Base-by-base conservation (phyloP, 2,329 filamentous ascomycete species). In the Neofusicoccum cordaticola region DNA sequence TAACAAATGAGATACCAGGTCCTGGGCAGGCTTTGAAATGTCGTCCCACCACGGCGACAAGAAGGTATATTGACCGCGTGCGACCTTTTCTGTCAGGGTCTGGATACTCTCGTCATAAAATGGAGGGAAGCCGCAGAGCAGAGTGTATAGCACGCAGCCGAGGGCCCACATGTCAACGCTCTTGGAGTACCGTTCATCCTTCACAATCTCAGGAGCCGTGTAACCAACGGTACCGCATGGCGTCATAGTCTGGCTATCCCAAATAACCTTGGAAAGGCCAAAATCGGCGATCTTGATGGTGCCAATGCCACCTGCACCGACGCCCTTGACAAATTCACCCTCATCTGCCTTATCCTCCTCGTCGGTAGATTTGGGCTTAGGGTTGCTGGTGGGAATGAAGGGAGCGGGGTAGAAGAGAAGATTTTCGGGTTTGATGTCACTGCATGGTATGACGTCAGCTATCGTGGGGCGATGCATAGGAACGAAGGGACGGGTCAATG, bases 101-200 rank as follows among this genome's bases (percentile, higher is more conserved):
- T 97, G 93, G 70, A 99, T 98, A 73, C 92, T 97, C 80, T 99
- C 95, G 71, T 99, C 95, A 77, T 99, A 97, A 79, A 99, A 99
- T 2, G 95, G 95, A 9, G 95, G 95, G 81, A 99, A 99, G 13
- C 95, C 95, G 72, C 95, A 99, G 15, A 99, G 89, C 1, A 99
- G 83, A 0, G 95, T 99, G 81, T 99, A 99, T 4, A 99, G 83
- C 11, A 99, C 95, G 75, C 95, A 99, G 13, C 95, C 95, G 37
- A 99, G 80, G 3, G 95, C 95, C 95, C 95, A 99, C 95, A 99
- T 99, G 74, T 99, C 95, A 51, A 99, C 95, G 60, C 92, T 96
- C 83, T 98, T 99, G 42, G 94, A 98, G 78, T 99, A 99, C 22
- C 93, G 88, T 80, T 99, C 95, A 78, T 99, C 95, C 80, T 98